Conservation (phyloP, 495 filamentous ascomycete species). For the Jackrogersella multiformis region DNA sequence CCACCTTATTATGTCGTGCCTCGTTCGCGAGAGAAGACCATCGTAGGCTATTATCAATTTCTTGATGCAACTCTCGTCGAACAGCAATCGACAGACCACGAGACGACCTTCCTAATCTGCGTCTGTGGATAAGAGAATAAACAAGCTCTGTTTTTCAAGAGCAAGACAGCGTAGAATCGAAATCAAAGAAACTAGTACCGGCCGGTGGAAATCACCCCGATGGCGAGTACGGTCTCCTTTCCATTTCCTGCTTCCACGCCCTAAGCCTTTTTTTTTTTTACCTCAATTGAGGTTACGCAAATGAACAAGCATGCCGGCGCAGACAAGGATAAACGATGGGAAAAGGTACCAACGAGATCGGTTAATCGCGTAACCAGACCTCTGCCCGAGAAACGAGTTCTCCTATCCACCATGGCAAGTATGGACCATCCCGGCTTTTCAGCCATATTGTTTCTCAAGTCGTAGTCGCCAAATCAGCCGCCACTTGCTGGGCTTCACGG, state of each 20-base stretch:
- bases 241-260: constrained; percentile 8
- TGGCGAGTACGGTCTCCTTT: constrained; percentile 32
- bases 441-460: neutral
- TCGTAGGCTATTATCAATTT: constrained; percentile 11
- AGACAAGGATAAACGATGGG: neutral
- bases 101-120: neutral
- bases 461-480: neutral
- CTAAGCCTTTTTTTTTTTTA: neutral
- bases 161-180: constrained; percentile 15
- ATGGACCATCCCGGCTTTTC: neutral
- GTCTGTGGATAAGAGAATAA: neutral
- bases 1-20: constrained; percentile 3
- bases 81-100: neutral
- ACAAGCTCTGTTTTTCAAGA: constrained; percentile 39
- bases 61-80: neutral
- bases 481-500: neutral
- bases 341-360: neutral
- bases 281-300: neutral
- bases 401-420: neutral
- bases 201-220: constrained; percentile 40
- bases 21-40: constrained; percentile 13
- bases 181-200: constrained; percentile 26
- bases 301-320: neutral
- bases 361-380: neutral
- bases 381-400: neutral